A percentile compares a stretch with the other conserved stretches of the same genome.
Evolutionary conservation across 1,284 basidiomycete genomes (phyloP).

Genomic region (Sphagnurus paluster): DNA sequence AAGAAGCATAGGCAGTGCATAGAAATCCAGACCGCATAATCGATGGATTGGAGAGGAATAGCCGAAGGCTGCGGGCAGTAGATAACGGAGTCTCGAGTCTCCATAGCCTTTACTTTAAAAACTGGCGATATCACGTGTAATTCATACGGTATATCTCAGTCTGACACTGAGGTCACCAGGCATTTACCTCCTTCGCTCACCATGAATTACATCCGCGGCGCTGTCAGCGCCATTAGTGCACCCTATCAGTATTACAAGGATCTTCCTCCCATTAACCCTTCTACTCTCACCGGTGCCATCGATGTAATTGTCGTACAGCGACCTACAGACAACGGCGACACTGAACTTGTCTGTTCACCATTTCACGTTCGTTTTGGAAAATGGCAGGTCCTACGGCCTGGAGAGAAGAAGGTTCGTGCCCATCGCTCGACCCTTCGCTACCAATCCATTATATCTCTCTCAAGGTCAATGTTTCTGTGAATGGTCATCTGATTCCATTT

Average conservation of each 20-base stretch:
- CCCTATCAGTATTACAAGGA: conserved; percentile 88
- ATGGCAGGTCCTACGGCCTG: conserved; percentile 92
- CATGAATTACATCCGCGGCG: conserved; percentile 84
- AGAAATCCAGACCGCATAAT: background rate
- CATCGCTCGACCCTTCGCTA: background rate
- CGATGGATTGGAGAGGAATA: conserved; percentile 8
- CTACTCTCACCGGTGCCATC: conserved; percentile 94
- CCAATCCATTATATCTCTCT: background rate
- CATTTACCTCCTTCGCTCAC: conserved; percentile 17
- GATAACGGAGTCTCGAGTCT: background rate
- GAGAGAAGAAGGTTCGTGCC: conserved; percentile 82
- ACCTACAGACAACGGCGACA: conserved; percentile 60
- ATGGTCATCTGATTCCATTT: conserved; percentile 84
- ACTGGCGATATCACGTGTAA: conserved; percentile 14
- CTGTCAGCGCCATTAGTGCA: conserved; percentile 76
- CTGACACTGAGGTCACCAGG: background rate
- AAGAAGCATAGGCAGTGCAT: conserved; percentile 1
- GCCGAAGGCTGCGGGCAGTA: conserved; percentile 3
- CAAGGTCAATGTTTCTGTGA: conserved; percentile 82
- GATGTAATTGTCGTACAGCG: conserved; percentile 93
- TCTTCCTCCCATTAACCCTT: conserved; percentile 79
- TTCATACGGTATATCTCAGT: background rate
- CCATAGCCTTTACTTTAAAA: background rate
- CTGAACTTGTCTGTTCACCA: conserved; percentile 87
- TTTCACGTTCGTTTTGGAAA: conserved; percentile 99